Evolutionary conservation across 2,329 filamentous ascomycete genomes (phyloP).

Genomic region (Trichoderma endophyticum): DNA sequence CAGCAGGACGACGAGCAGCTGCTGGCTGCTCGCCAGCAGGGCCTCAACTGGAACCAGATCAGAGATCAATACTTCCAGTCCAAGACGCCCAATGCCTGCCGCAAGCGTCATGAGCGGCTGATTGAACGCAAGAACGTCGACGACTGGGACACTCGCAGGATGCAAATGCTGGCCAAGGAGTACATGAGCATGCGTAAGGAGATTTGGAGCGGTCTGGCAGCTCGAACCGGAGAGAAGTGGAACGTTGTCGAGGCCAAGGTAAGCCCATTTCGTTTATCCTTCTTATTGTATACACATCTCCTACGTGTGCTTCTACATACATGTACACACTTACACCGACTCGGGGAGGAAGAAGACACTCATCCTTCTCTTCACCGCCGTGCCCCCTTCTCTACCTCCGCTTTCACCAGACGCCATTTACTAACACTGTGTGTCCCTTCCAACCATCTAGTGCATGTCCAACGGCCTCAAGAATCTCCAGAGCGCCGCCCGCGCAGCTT

Average conservation of each 20-base stretch:
- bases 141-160: constrained; percentile 74
- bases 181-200: constrained; percentile 78
- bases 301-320: not conserved
- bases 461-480: constrained; percentile 79
- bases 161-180: constrained; percentile 70
- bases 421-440: constrained; percentile 18
- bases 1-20: constrained; percentile 71
- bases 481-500: constrained; percentile 62
- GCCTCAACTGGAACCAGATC: constrained; percentile 82
- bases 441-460: constrained; percentile 65
- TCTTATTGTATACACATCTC: not conserved
- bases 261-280: constrained; percentile 22
- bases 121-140: constrained; percentile 72
- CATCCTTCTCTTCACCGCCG: not conserved
- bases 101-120: constrained; percentile 81
- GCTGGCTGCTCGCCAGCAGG: constrained; percentile 66
- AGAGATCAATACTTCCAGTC: constrained; percentile 70
- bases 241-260: constrained; percentile 64
- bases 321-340: not conserved
- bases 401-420: not conserved
- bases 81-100: constrained; percentile 81
- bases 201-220: constrained; percentile 75
- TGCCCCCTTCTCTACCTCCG: not conserved
- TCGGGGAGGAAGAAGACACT: not conserved
- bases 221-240: constrained; percentile 80